Base-by-base conservation (phyloP, 1,284 basidiomycete genomes). In the Sanghuangporus baumii region DNA sequence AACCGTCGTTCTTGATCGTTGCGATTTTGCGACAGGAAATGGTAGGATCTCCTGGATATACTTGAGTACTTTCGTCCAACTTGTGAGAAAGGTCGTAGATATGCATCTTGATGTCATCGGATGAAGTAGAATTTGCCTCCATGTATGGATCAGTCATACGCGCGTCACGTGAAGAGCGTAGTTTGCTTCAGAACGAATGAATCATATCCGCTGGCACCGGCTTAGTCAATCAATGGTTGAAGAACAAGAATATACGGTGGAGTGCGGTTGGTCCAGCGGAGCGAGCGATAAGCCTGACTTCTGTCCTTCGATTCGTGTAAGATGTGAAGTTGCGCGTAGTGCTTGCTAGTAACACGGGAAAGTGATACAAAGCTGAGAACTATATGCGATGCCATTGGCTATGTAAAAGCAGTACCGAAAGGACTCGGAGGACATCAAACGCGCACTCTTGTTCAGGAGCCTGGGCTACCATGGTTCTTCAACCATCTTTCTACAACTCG, bases 401-500 rank as follows among this genome's bases (percentile, higher is more conserved):
- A n/a, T 6, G 6, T n/a, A 46, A 46, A 12, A n/a, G 3, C 40
- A 41, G 40, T 11, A 41, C 3, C 12, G 40, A 2, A 11, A 51
- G 7, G 6, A 51, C 9, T 14, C 8, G 23, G 26, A 9, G 26
- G 26, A 12, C 12, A 23, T 26, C n/a, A 14, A 26, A 64, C 69
- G 67, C 23, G n/a, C 26, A 34, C 48, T 26, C 5, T 26, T 8
- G 64, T 56, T n/a, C 78, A 73, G 14, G 48, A 16, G 6, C 18
- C 26, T 34, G 31, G 9, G 26, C 50, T 51, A 16, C 36, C 31
- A 71, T 87, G 84, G 60, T 74, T 75, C 68, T 81, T 83, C 23
- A 88, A 68, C 88, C 87, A 90, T 51, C 81, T 75, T 41, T 78
- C 74, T 1, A 89, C 77, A 3, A 84, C 81, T 38, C 66, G 74